Evolutionary conservation across 2,329 filamentous ascomycete species (phyloP), one percentile per base, ranked within the genome.

Genomic region (Rugonectria rugulosa): DNA sequence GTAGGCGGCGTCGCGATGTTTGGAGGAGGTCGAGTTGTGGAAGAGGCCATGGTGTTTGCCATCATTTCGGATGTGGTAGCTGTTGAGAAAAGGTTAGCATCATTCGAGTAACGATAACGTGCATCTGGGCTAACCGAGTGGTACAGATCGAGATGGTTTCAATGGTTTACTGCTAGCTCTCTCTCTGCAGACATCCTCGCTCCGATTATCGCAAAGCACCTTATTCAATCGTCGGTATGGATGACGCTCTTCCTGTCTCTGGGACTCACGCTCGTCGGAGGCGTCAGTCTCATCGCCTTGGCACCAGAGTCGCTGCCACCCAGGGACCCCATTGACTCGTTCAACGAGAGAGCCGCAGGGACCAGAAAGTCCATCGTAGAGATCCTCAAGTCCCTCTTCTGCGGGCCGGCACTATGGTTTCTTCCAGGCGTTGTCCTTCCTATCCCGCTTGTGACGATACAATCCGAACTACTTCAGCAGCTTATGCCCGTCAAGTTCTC

Each of bases 1-100:
- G 26, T 62, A 1, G 67, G 67, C 19, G 55, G 43, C 15, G 42
- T 61, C 7, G 36, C 68, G 9, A 45, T 70, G 20, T 11, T 68
- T n/a, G 66, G 68, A 2, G 68, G 68, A 8, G 67, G 68, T 5
- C 53, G 59, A 15, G 56, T 59, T 21, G 62, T 70, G 23, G 62
- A 59, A 12, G 68, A 70, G 27, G 64, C 67, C 24, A 68, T 69
- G 60, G 55, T 69, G 11, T 70, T 70, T 43, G 57, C 68, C 27
- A 61, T 67, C 20, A 56, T 68, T 29, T 63, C 60, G n/a, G 64
- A 68, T 21, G 47, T 48, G 6, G 56, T 54, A 12, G 44, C 61
- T 14, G 38, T 53, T 19, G 34, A 46, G 10, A 62, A 59, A 20
- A 50, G 63, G 68, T 58, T 54, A 55, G 46, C 6, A 8, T 5